phyloP scores from a whole-genome alignment of 495 filamentous ascomycete species.

The Penicillium psychrofluorescens region DNA sequence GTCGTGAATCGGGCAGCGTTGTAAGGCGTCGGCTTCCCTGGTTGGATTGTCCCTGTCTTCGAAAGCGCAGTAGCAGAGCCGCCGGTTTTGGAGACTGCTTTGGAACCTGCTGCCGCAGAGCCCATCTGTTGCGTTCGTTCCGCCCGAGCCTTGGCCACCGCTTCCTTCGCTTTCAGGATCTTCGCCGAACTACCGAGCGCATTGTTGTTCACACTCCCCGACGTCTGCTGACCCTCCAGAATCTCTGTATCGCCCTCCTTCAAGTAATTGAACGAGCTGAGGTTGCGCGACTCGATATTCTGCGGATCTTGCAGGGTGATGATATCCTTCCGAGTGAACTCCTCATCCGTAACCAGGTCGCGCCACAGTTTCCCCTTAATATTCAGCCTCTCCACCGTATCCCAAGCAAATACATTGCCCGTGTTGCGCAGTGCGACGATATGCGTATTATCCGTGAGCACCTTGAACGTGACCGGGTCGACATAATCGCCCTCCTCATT shows the following conservation, averaged over 20 bases:
- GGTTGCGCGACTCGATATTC: conserved; percentile 74
- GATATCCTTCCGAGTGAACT: conserved; percentile 87
- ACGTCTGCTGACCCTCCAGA: conserved; percentile 50
- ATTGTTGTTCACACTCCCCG: conserved; percentile 63
- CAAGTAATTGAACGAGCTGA: conserved; percentile 84
- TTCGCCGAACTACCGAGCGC: conserved; percentile 79
- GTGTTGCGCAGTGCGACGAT: conserved; percentile 83
- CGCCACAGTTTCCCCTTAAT: conserved; percentile 96
- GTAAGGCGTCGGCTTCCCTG: conserved; percentile 50
- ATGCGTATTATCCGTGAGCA: conserved; percentile 96
- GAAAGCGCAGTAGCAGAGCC: conserved; percentile 2
- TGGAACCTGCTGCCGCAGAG: conserved; percentile 12
- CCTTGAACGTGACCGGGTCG: conserved; percentile 95
- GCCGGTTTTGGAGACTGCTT: conserved; percentile 36
- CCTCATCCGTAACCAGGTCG: conserved; percentile 80
- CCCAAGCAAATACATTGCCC: conserved; percentile 92
- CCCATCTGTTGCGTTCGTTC: conserved; percentile 38
- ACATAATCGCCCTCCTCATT: conserved; percentile 92
- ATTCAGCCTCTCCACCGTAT: conserved; percentile 91
- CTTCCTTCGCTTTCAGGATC: conserved; percentile 85
- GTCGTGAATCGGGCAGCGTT: conserved; percentile 89
- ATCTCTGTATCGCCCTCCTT: conserved; percentile 70
- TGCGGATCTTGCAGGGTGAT: conserved; percentile 96
- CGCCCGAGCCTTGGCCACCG: conserved; percentile 74
- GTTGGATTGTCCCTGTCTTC: conserved; percentile 17